phyloP scores from a whole-genome alignment of 768 basidiomycete genomes.

The Ephemerocybe angulata region DNA sequence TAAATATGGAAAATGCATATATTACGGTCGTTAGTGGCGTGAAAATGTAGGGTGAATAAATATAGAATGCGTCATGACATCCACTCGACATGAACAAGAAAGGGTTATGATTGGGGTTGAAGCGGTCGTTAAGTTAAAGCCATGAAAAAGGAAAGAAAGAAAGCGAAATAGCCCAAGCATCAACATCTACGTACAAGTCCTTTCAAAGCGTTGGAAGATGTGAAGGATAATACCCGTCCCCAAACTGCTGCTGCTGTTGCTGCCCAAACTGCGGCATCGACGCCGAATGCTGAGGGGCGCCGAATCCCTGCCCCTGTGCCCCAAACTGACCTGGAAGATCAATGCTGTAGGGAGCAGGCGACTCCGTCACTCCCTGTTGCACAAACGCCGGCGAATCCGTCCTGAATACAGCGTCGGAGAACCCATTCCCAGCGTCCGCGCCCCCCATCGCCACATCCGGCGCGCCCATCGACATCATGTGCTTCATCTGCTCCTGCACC shows the following conservation, averaged over 20 bases:
- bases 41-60: too few species aligned
- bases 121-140: too few species aligned
- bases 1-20: too few species aligned
- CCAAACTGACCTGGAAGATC: constrained; percentile 32
- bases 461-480: constrained; percentile 29
- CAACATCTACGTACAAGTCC: too few species aligned
- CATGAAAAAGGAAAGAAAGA: too few species aligned
- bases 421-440: constrained; percentile 14
- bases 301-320: neutral
- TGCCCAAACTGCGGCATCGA: constrained; percentile 20
- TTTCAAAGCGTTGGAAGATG: constrained; percentile 26
- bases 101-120: too few species aligned
- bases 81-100: too few species aligned
- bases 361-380: constrained; percentile 36
- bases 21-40: too few species aligned
- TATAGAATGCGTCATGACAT: too few species aligned
- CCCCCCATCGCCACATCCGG: constrained; percentile 23
- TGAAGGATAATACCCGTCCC: constrained; percentile 22
- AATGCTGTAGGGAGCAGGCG: constrained; percentile 33
- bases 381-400: constrained; percentile 42
- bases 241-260: constrained; percentile 16
- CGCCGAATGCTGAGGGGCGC: constrained; percentile 11
- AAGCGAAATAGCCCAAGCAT: too few species aligned
- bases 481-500: constrained; percentile 45
- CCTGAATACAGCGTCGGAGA: constrained; percentile 34